These are phyloP conservation scores for Talaromyces sp. DNA, from an alignment of 2,329 filamentous ascomycete genomes.

Conservation along the genomic window DNA sequence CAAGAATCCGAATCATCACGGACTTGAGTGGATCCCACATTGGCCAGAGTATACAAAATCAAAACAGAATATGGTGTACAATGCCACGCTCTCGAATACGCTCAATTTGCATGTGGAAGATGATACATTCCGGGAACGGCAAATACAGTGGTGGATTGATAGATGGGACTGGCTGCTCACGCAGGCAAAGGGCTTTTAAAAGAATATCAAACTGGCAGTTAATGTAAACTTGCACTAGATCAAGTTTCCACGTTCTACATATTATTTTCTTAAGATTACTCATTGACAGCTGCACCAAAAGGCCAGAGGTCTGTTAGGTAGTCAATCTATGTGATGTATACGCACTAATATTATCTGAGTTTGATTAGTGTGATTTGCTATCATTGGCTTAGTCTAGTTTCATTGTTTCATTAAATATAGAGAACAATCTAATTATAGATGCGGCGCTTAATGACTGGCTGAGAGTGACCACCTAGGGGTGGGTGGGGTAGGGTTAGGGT, in stretches of 20 bases:
- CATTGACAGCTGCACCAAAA: too few species aligned
- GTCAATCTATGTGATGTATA: too few species aligned
- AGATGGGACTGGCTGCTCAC: neutral
- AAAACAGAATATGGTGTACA: constrained; percentile 1
- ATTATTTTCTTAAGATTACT: too few species aligned
- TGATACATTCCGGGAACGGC: neutral
- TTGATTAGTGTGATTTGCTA: neutral
- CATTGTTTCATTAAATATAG: neutral
- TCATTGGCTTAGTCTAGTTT: neutral
- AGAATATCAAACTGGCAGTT: neutral
- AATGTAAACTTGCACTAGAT: neutral
- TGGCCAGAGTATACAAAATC: neutral
- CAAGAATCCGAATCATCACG: neutral
- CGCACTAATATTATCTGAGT: too few species aligned
- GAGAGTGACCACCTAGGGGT: neutral
- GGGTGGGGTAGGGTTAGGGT: neutral
- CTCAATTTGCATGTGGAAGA: neutral
- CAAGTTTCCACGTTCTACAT: too few species aligned
- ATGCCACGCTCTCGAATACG: neutral
- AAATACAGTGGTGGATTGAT: neutral
- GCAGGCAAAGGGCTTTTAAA: neutral
- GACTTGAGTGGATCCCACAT: neutral
- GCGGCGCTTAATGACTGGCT: neutral
- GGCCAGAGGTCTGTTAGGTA: too few species aligned
- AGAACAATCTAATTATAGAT: neutral